Evolutionary conservation across 805 yeast species (phyloP), one percentile per base, ranked within the genome.

Genomic region (Vanderwaltozyma yarrowii): DNA sequence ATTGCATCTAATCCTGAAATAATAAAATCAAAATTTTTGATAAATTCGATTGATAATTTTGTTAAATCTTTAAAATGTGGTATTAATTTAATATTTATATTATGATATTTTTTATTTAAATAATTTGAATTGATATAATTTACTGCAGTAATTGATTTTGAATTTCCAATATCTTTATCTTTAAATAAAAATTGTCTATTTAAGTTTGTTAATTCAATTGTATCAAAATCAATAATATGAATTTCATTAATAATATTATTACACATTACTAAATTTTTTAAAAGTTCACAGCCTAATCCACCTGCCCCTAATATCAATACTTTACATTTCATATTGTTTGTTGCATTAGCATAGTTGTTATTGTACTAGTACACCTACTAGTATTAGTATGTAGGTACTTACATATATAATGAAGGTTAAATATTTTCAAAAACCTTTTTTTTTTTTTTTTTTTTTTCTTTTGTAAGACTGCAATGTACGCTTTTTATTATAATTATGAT

Each of bases 221-320:
- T 89, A 57, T 89, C 98, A 53, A 89, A 70, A 59, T 89, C 98
- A 11, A 87, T 83, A 14, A 88, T 73, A 54, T 82, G 92, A 37
- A 87, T 79, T 48, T 81, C 82, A 2, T 80, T 82, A 42, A 47
- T 46, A 5, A 37, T 29, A 8, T 38, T 33, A 6, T 87, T 84
- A 45, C 79, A 67, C 58, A 84, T 64, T 1, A 82, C 76, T 30
- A 88, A 61, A 53, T 87, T 79, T 58, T 88, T 88, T 39, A 87
- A 65, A 28, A 87, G 66, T 54, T 87, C 96, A 60, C 96, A 88
- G 2, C 96, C 96, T 37, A 88, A 79, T 1, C 96, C 96, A 13
- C 96, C 96, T 2, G 96, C 95, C 0, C 96, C 96, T 2, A 88
- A 79, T 58, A 87, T 69, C 23, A 85, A 64, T n/a, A 84, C 80